A percentile compares a stretch with the other conserved stretches of the same genome.
These are phyloP conservation scores for Remersonia thermophila DNA, from an alignment of 2,329 filamentous ascomycete genomes.

Conservation along the genomic window DNA sequence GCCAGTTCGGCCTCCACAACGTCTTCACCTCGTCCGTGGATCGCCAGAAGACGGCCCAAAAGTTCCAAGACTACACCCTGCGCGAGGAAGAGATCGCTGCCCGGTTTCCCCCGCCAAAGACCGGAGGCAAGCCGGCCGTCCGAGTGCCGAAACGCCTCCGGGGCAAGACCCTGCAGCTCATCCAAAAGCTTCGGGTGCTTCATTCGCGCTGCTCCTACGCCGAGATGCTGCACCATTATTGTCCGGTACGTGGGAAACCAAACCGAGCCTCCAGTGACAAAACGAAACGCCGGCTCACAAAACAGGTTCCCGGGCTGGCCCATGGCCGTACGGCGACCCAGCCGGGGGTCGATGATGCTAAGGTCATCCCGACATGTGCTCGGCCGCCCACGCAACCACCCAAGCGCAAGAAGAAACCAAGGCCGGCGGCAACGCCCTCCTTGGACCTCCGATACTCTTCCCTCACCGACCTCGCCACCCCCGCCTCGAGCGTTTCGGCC, in stretches of 20 bases:
- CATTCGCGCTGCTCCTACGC: slow-evolving; percentile 68
- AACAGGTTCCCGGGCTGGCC: slow-evolving; percentile 4
- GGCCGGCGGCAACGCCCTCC: slow-evolving; percentile 8
- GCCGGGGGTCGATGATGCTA: background rate
- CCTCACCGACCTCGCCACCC: slow-evolving; percentile 57
- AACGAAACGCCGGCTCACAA: too few relatives aligned
- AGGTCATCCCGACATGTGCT: background rate
- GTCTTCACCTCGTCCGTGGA: slow-evolving; percentile 69
- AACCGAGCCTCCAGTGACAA: too few relatives aligned
- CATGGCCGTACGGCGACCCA: slow-evolving; percentile 1
- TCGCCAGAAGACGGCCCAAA: slow-evolving; percentile 52
- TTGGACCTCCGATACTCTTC: slow-evolving; percentile 31
- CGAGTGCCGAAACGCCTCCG: slow-evolving; percentile 56
- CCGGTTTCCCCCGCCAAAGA: slow-evolving; percentile 23
- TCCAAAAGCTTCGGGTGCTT: slow-evolving; percentile 54
- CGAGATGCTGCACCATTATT: slow-evolving; percentile 71
- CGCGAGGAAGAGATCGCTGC: slow-evolving; percentile 67
- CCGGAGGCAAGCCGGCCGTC: slow-evolving; percentile 12
- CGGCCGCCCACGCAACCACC: slow-evolving; percentile 1
- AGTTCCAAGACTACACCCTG: slow-evolving; percentile 72
- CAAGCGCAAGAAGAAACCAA: slow-evolving; percentile 12
- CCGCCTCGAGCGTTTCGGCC: slow-evolving; percentile 58
- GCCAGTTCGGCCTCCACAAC: slow-evolving; percentile 83
- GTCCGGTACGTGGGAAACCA: slow-evolving; percentile 39
- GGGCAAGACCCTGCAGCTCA: slow-evolving; percentile 45